Base-by-base conservation (phyloP, 768 basidiomycete genomes). In the Galerina marginata region DNA sequence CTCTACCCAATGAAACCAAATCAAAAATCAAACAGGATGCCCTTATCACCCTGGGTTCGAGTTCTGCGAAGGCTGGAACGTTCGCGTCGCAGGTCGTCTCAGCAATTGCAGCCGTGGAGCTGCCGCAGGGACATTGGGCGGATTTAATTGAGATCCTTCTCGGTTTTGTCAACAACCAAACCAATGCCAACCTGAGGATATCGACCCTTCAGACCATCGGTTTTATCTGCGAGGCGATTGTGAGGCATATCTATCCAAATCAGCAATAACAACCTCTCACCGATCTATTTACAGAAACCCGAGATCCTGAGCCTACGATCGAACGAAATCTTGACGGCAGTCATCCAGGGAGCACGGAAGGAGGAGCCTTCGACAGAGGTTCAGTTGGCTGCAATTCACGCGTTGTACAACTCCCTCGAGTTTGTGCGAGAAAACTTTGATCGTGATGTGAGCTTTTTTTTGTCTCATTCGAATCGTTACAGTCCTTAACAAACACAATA, bases 361-460 rank as follows among this genome's bases (percentile, higher is more conserved):
- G 97, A 99, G 64, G 97, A 99, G 70, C 84, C 92, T 0, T 94
- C 93, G 2, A 57, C 83, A 12, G 95, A 99, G 0, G 97, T 99
- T 12, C 97, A 98, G 68, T 79, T 91, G 14, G 93, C 96, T 38
- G 97, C 97, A 4, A 90, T 99, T 70, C 89, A 90, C 71, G 95
- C 97, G 0, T 79, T 99, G 14, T 92, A 84, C 77, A 98, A 99
- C 78, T 98, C 96, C 5, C 85, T 99, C 23, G 96, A 97, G 73
- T 99, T 99, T 72, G 92, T 99, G 55, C 88, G 94, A 64, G 95
- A 96, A 67, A 99, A 99, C 76, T 99, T 99, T 71, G 94, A 97
- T 66, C 89, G 95, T 51, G 97, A 99, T 82, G 96, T 96, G 64
- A 54, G 87, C 79, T 44, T 54, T 16, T 42, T 43, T 53, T 63